Percentiles rank a stretch among this genome's conserved stretches.
Conservation (phyloP, 1,284 basidiomycete genomes). For the Cutaneotrichosporon cavernicola region DNA sequence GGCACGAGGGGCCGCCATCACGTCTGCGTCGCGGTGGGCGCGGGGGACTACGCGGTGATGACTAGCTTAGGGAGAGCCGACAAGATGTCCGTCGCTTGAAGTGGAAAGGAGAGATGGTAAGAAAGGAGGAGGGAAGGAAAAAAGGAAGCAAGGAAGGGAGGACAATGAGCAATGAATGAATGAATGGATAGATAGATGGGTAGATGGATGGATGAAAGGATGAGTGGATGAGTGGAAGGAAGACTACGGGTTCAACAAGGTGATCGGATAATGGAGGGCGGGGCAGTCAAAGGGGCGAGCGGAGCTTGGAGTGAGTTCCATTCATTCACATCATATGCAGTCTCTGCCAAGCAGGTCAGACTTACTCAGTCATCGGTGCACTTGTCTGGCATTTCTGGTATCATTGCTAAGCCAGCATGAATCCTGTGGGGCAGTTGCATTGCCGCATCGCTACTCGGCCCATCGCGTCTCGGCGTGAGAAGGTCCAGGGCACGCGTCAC, state of each 20-base stretch:
- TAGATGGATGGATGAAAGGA: too few relatives aligned
- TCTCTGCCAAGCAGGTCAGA: neutral
- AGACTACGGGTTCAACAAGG: neutral
- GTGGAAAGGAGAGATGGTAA: neutral
- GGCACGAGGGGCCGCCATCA: constrained; percentile 43
- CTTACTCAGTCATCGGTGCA: neutral
- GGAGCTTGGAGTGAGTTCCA: neutral
- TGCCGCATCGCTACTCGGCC: neutral
- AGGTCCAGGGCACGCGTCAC: neutral
- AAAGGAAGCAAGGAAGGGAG: neutral
- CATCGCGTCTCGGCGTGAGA: neutral
- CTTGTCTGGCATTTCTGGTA: neutral
- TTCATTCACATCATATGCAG: neutral
- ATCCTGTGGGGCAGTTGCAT: neutral
- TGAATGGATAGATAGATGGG: neutral
- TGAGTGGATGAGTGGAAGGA: neutral
- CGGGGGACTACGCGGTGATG: neutral
- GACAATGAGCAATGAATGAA: neutral
- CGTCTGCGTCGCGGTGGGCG: neutral
- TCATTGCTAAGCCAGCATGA: neutral
- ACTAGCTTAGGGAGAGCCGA: neutral
- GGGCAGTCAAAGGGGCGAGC: neutral
- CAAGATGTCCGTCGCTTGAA: constrained; percentile 1
- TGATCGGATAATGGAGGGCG: neutral
- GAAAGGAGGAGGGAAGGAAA: neutral